These are phyloP conservation scores for Cladosporium sp. DNA, from an alignment of 2,329 filamentous ascomycete genomes.

Conservation along the genomic window DNA sequence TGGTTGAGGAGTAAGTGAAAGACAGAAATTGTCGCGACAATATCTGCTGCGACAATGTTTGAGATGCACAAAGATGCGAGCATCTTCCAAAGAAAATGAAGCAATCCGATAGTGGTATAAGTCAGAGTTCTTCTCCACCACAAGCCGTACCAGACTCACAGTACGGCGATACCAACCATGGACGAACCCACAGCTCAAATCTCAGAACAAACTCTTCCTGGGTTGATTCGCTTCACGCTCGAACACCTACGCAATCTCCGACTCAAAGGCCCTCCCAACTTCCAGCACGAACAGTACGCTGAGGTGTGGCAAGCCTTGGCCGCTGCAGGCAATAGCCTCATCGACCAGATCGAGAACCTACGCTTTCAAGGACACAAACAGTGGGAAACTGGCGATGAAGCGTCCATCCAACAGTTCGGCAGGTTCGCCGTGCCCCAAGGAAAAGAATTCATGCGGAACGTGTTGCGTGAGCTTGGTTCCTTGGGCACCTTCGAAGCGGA, in stretches of 20 bases:
- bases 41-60: background rate
- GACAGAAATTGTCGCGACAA: background rate
- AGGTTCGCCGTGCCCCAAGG: background rate
- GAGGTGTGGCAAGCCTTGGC: background rate
- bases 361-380: background rate
- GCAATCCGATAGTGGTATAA: background rate
- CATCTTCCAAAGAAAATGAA: background rate
- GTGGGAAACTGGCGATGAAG: background rate
- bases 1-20: conserved; percentile 16
- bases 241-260: background rate
- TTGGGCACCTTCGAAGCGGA: background rate
- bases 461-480: background rate
- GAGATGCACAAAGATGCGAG: background rate
- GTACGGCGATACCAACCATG: background rate
- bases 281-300: background rate
- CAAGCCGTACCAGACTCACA: background rate
- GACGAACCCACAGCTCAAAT: background rate
- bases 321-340: background rate
- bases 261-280: background rate
- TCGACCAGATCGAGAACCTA: background rate
- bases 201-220: background rate
- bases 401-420: background rate
- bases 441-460: background rate
- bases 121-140: background rate
- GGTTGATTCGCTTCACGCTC: background rate